Percentiles rank a stretch among this genome's conserved stretches.
Evolutionary conservation across 1,284 basidiomycete genomes (phyloP).

Genomic region (Ceratobasidium theobromae): DNA sequence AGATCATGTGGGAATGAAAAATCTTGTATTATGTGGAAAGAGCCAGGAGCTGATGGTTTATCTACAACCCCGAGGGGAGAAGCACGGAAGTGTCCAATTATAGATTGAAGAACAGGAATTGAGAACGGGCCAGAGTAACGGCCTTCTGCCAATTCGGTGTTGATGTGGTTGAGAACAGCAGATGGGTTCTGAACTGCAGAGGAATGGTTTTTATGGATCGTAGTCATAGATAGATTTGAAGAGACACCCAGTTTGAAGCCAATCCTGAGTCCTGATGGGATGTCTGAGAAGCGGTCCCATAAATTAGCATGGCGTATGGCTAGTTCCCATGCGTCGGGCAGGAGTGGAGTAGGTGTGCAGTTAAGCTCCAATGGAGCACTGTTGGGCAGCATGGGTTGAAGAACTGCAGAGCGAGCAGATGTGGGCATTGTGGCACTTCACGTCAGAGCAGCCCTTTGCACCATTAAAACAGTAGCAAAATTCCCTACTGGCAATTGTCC

Average conservation of each 20-base stretch:
- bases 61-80: constrained; percentile 47
- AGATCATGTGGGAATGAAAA: constrained; percentile 44
- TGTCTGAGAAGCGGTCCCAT: background rate
- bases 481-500: no score
- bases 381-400: constrained; percentile 13
- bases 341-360: background rate
- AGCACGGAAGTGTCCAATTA: constrained; percentile 46
- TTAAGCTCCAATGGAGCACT: background rate
- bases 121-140: constrained; percentile 43
- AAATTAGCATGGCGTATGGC: background rate
- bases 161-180: constrained; percentile 42
- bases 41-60: constrained; percentile 42
- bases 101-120: constrained; percentile 40
- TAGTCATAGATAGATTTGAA: constrained; percentile 29
- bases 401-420: constrained; percentile 15
- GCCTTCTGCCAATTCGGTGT: constrained; percentile 42
- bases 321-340: constrained; percentile 1
- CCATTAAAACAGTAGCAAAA: no score
- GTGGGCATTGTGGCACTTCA: no score
- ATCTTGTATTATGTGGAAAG: constrained; percentile 46
- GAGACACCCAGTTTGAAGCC: constrained; percentile 43
- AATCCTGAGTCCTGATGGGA: constrained; percentile 32
- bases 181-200: constrained; percentile 37
- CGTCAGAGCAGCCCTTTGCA: no score
- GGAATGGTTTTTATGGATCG: constrained; percentile 42